These are phyloP conservation scores for Starmerella lactis-condensi DNA, from an alignment of 805 yeast genomes.

Conservation along the genomic window DNA sequence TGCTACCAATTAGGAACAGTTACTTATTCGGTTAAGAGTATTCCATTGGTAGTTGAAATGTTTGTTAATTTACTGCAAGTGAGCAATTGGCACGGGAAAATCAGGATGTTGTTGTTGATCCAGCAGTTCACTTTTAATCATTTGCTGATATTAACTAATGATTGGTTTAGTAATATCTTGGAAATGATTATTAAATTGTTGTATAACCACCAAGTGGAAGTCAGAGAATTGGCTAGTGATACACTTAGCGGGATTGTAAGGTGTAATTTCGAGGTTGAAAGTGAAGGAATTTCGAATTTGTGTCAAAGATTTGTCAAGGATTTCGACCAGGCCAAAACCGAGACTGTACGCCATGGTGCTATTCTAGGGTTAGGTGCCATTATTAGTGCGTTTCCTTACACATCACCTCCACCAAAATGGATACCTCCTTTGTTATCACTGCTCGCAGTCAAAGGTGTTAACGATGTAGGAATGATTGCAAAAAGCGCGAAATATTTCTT, in stretches of 20 bases:
- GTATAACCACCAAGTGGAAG: constrained; percentile 48
- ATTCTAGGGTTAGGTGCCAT: constrained; percentile 77
- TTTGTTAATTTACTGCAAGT: constrained; percentile 9
- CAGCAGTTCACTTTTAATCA: constrained; percentile 58
- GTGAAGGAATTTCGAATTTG: constrained; percentile 19
- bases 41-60: constrained; percentile 25
- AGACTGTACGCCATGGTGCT: constrained; percentile 53
- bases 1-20: constrained; percentile 32
- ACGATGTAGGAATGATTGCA: constrained; percentile 62
- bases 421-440: constrained; percentile 53
- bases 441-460: constrained; percentile 52
- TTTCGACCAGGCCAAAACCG: constrained; percentile 16
- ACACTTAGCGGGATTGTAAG: constrained; percentile 72
- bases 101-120: constrained; percentile 46
- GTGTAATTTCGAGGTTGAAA: constrained; percentile 31
- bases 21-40: constrained; percentile 28
- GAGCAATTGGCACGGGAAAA: constrained; percentile 42
- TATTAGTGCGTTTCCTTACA: constrained; percentile 74
- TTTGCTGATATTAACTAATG: constrained; percentile 32
- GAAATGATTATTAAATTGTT: constrained; percentile 35
- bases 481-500: constrained; percentile 64
- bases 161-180: constrained; percentile 34
- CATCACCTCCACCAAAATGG: constrained; percentile 84
- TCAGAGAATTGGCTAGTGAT: constrained; percentile 52
- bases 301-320: constrained; percentile 29